These are phyloP conservation scores for Clausena lansium DNA, from an alignment of 345 rosid genomes.

Conservation along the genomic window DNA sequence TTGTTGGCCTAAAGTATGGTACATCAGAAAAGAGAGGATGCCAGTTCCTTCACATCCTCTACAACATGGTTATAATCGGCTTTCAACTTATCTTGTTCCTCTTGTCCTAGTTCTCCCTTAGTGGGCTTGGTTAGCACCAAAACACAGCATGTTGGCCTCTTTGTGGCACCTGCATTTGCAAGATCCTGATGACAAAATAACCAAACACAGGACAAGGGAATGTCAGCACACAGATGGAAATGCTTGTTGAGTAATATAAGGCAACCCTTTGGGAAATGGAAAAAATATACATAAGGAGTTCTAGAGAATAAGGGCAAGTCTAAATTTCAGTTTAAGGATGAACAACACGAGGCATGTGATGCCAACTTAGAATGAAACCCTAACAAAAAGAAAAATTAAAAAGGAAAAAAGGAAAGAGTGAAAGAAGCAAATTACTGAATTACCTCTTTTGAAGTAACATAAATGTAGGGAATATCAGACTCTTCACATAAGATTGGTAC, in stretches of 20 bases:
- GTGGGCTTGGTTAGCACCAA: conserved; percentile 75
- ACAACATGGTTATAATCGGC: conserved; percentile 59
- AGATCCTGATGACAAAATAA: conserved; percentile 58
- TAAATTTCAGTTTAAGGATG: background rate
- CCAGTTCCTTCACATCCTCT: conserved; percentile 61
- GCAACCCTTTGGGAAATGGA: no score
- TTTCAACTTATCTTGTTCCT: conserved; percentile 66
- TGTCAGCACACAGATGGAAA: background rate
- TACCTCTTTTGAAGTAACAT: conserved; percentile 91
- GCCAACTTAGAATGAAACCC: background rate
- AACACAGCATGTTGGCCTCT: conserved; percentile 95
- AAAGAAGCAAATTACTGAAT: conserved; percentile 9
- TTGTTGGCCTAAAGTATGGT: background rate
- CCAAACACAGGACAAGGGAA: background rate
- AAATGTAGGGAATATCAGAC: conserved; percentile 75
- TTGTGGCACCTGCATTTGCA: conserved; percentile 88
- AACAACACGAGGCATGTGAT: background rate
- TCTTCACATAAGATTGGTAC: conserved; percentile 92
- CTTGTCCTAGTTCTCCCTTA: conserved; percentile 70
- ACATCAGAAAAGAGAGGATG: conserved; percentile 46
- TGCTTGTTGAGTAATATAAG: no score
- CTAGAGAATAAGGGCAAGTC: background rate
- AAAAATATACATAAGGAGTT: no score
- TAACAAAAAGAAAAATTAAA: no score
- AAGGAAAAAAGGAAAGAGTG: background rate